Percentiles rank a stretch among this genome's conserved stretches.
Evolutionary conservation across 192 early-diverging fungal genomes (phyloP).

Genomic region (Backusella mclennaniae): DNA sequence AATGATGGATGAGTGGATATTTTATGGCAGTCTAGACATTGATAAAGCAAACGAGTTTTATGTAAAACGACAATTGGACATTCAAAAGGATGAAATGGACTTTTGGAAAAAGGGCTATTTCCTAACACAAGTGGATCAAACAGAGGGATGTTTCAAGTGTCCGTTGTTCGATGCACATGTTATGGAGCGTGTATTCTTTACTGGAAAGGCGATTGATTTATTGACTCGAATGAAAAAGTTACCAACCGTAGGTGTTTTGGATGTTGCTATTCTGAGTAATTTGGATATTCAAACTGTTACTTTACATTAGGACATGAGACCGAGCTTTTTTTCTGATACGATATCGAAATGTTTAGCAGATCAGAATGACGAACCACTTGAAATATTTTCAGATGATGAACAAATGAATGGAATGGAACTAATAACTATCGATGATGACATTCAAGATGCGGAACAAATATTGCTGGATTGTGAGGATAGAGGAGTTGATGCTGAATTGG

Average conservation of each 20-base stretch:
- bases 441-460: background rate
- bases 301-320: background rate
- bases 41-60: slow-evolving; percentile 39
- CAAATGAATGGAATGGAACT: background rate
- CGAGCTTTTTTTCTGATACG: background rate
- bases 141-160: background rate
- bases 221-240: background rate
- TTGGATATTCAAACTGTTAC: background rate
- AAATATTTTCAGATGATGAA: background rate
- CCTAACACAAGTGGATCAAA: background rate
- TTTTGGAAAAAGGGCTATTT: slow-evolving; percentile 35
- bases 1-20: slow-evolving; percentile 43
- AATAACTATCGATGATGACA: background rate
- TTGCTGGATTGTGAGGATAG: background rate
- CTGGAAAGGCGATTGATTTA: slow-evolving; percentile 6
- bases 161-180: slow-evolving; percentile 1
- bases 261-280: background rate
- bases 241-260: background rate
- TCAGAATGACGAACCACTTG: background rate
- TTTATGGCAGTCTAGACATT: slow-evolving; percentile 25
- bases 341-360: background rate
- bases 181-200: slow-evolving; percentile 12
- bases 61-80: slow-evolving; percentile 13
- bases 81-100: slow-evolving; percentile 14
- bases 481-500: background rate